These are phyloP conservation scores for Geotrichum fermentans DNA, from an alignment of 1,139 yeast genomes.

Conservation along the genomic window DNA sequence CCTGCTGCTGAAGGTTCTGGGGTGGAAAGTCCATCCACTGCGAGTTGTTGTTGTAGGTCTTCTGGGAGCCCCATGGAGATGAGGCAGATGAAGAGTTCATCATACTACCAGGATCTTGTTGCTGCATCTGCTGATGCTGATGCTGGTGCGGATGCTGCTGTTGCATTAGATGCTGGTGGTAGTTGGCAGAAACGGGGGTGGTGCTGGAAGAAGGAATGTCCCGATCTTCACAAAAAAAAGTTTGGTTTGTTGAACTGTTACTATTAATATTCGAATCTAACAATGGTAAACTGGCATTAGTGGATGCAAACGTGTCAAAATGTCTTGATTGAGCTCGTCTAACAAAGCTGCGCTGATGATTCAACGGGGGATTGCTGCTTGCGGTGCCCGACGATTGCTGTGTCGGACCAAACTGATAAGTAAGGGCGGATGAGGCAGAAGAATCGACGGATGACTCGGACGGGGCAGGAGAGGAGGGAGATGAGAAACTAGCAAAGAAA, in stretches of 20 bases:
- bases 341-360: background rate
- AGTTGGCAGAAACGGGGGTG: background rate
- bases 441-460: constrained; percentile 1
- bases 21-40: constrained; percentile 18
- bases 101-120: constrained; percentile 15
- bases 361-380: background rate
- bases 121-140: constrained; percentile 8
- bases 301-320: constrained; percentile 7
- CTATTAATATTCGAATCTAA: constrained; percentile 1
- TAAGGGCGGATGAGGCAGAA: constrained; percentile 1
- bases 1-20: constrained; percentile 7
- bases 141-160: too few relatives aligned
- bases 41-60: constrained; percentile 22
- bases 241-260: background rate
- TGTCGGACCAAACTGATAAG: background rate
- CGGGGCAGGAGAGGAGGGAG: constrained; percentile 2
- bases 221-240: background rate
- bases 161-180: constrained; percentile 1
- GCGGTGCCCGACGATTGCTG: background rate
- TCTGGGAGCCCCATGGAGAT: constrained; percentile 20
- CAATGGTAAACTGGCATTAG: background rate
- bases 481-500: background rate
- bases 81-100: constrained; percentile 13
- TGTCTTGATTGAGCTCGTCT: constrained; percentile 9
- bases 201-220: background rate